Base-by-base conservation (phyloP, 1,139 yeast species). In the Wickerhamiella pararugosa region DNA sequence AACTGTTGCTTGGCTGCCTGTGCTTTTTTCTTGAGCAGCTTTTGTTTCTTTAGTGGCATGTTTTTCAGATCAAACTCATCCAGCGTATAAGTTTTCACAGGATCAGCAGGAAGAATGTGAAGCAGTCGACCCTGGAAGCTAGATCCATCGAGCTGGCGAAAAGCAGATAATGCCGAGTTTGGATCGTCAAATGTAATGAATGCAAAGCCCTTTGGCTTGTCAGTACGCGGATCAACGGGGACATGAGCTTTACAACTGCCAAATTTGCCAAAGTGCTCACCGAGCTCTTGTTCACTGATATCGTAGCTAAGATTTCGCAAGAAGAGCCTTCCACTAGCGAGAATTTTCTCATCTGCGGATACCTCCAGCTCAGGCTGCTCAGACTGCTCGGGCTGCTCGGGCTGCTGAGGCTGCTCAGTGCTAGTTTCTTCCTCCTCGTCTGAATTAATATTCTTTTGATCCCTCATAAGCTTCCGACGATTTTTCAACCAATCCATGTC, bases 41-140 rank as follows among this genome's bases (percentile, higher is more conserved):
- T 70, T 63, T 87, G 97, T 54, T 86, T 87, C 62, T 90, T 90
- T 53, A 90, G 66, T 4, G 98, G 97, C 60, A 90, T 65, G 58
- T 87, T 86, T 54, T 83, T 79, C 50, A 90, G 61, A 50, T 86
- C 97, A 60, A 82, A 84, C 55, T 90, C 98, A 59, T 84, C 95
- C 39, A 90, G 63, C 43, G 75, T 68, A 45, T 73, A 73, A 33
- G 65, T 69, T 50, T 84, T 82, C 62, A 84, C 86, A 44, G 73
- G 74, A 43, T 83, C 79, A 1, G 80, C 96, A 4, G 96, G 90
- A 43, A 92, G 65, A 46, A 92, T 80, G 62, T 90, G 98, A 43
- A 90, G 64, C 44, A 92, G 68, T 52, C 99, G 75, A 43, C 99
- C 98, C 63, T 90, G 97, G 66, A 83, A 90, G 56, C 84, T 80